Evolutionary conservation across 2,329 filamentous ascomycete genomes (phyloP), one percentile per base, ranked within the genome.

Genomic region (Fusarium bactridioides): DNA sequence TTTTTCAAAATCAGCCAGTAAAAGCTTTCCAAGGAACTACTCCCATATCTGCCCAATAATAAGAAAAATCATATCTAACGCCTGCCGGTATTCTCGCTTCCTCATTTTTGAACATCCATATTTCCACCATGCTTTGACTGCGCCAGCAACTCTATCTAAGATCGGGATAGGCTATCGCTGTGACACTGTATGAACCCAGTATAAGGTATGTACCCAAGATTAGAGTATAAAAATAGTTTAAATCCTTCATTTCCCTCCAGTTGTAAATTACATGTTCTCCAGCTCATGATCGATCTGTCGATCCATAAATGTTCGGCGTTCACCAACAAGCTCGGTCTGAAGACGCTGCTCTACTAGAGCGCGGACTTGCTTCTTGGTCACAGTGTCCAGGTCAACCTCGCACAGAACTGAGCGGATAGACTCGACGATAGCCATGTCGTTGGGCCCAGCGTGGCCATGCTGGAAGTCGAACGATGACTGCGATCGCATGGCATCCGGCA

Each of bases 351-450:
- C 96, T 18, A 97, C 94, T 48, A 98, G 87, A 7, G 93, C 95
- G 56, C 93, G 89, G 63, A 96, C 92, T 84, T 98, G 95, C 85
- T 99, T 99, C 90, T 98, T 99, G 11, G 96, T 99, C 53, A 98
- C 94, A n/a, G 89, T 95, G 80, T 99, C 96, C 45, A 99, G 86
- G 81, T 99, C 95, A 2, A 98, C 94, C 78, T 98, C 95, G 21
- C 87, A 84, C 70, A 99, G 86, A 76, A 96, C 96, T 56, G 88
- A 86, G 78, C 94, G 92, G 70, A 98, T 95, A 4, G 93, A 93
- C 69, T 97, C 93, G 23, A 94, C 87, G 73, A 99, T 98, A 68
- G 90, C 88, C 50, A 85, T 86, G 77, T 98, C 95, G 73, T 92
- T 93, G 1, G 94, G 93, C 0, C 93, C 94, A 29, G 84, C 85